These are phyloP conservation scores for Sesbania bispinosa DNA, from an alignment of 306 rosid genomes.

Conservation along the genomic window DNA sequence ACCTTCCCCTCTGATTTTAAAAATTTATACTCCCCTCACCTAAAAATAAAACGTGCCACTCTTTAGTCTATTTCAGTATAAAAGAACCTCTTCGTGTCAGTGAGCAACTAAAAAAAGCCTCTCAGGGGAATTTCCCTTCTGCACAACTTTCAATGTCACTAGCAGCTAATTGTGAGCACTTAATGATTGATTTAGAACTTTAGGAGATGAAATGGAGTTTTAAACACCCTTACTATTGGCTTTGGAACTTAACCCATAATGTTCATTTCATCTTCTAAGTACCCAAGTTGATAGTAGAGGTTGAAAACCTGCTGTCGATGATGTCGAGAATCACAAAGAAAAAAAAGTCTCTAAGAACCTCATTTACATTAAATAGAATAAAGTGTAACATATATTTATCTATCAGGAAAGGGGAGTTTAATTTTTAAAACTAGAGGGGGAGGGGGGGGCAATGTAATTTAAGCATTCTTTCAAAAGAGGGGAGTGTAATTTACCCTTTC, in stretches of 20 bases:
- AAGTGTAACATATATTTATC: not conserved
- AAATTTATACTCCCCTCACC: not conserved
- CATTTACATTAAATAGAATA: not conserved
- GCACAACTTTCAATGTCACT: not conserved
- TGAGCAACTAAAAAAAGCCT: not conserved
- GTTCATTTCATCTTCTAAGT: no score
- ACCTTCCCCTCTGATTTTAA: not conserved
- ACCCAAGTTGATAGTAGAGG: no score
- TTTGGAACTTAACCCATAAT: no score
- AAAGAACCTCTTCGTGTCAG: not conserved
- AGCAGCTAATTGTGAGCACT: not conserved
- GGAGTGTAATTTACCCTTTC: not conserved
- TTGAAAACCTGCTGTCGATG: not conserved
- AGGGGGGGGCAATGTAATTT: not conserved
- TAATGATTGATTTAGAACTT: not conserved
- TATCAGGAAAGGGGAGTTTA: not conserved
- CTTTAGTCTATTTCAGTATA: not conserved
- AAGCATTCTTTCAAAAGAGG: not conserved
- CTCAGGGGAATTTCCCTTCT: not conserved
- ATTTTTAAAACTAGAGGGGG: not conserved
- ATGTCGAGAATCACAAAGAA: not conserved
- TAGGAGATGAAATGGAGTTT: not conserved
- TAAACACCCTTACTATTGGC: not conserved
- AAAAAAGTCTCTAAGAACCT: not conserved
- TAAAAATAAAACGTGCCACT: not conserved